These are phyloP conservation scores for Colletotrichum melonis DNA, from an alignment of 2,329 filamentous ascomycete species.

Conservation along the genomic window DNA sequence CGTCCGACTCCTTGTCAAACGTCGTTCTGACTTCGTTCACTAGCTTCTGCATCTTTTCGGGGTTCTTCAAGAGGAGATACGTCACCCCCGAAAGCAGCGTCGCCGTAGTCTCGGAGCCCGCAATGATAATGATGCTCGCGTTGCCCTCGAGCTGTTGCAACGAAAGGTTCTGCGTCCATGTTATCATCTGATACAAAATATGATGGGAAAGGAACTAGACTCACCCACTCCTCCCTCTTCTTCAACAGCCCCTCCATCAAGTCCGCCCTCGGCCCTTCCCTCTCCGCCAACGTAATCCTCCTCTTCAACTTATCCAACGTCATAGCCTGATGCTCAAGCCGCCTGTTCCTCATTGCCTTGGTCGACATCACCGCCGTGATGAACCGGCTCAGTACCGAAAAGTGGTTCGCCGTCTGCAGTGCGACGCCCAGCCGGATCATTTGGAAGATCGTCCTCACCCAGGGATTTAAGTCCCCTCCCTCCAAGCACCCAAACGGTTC, in stretches of 20 bases:
- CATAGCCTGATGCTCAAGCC: neutral
- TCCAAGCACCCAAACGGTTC: conserved; percentile 43
- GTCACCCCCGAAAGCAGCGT: conserved; percentile 42
- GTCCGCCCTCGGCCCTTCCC: conserved; percentile 5
- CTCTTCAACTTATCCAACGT: conserved; percentile 28
- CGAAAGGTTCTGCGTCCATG: conserved; percentile 2
- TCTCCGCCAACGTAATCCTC: conserved; percentile 32
- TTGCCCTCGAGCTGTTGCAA: conserved; percentile 34
- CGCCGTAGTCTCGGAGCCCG: conserved; percentile 49
- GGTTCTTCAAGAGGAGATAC: conserved; percentile 45
- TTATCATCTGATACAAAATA: neutral
- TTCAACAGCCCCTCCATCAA: conserved; percentile 36
- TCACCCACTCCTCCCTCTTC: conserved; percentile 34
- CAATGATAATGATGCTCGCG: conserved; percentile 39
- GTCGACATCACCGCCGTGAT: conserved; percentile 20
- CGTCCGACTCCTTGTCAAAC: conserved; percentile 49
- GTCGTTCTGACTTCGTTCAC: conserved; percentile 49
- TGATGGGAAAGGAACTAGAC: neutral
- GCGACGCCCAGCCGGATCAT: conserved; percentile 2
- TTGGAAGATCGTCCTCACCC: conserved; percentile 22
- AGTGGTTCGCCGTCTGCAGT: conserved; percentile 25
- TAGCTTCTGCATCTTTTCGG: conserved; percentile 44
- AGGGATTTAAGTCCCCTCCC: conserved; percentile 32
- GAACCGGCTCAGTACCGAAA: neutral
- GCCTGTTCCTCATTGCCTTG: neutral